Percentiles rank a stretch among this genome's conserved stretches.
Evolutionary conservation across 2,329 filamentous ascomycete species (phyloP).

Genomic region (Fusarium dlaminii): DNA sequence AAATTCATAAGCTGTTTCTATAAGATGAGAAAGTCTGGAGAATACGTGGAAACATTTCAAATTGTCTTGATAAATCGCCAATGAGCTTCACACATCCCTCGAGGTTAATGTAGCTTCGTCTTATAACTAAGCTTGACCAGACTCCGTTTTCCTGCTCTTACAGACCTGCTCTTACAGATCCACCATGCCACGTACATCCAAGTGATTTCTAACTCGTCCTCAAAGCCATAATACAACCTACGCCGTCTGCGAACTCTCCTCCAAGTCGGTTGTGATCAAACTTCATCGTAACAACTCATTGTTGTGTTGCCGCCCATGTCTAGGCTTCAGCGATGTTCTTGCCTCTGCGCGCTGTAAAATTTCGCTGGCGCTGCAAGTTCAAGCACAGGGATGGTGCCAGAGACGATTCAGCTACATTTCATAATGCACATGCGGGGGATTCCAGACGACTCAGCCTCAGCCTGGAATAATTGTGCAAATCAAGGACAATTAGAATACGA

Average conservation of each 20-base stretch:
- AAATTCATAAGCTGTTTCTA: not conserved
- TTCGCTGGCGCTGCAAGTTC: not conserved
- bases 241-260: not conserved
- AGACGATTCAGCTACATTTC: not conserved
- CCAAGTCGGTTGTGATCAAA: too few relatives aligned
- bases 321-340: not conserved
- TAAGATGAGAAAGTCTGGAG: not conserved
- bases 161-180: not conserved
- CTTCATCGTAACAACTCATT: not conserved
- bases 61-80: not conserved
- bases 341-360: not conserved
- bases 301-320: too few relatives aligned
- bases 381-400: not conserved
- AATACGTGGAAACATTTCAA: not conserved
- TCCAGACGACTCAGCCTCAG: not conserved
- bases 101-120: not conserved
- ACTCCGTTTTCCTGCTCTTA: not conserved
- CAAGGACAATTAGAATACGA: not conserved
- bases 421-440: not conserved
- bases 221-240: not conserved
- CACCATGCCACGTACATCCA: conserved; percentile 25
- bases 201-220: not conserved
- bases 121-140: not conserved
- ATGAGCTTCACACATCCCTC: not conserved
- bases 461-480: not conserved